phyloP scores from a whole-genome alignment of 768 basidiomycete species.

The Collybiopsis confluens region DNA sequence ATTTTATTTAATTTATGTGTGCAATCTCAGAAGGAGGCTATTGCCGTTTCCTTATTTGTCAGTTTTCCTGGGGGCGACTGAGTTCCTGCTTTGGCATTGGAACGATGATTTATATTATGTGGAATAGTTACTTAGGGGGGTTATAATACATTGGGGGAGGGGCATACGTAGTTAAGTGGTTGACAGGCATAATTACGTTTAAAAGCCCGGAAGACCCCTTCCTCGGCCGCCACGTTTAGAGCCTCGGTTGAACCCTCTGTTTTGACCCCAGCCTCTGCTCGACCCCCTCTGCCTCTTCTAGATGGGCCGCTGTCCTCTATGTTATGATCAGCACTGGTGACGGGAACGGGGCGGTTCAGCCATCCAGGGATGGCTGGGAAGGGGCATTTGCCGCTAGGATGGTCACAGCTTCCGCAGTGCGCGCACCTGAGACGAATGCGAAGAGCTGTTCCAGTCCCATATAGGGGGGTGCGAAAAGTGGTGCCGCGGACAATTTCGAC shows the following conservation, averaged over 20 bases:
- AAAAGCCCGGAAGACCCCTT: not conserved
- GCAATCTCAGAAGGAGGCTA: no score
- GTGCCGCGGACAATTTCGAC: not conserved
- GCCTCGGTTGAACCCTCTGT: not conserved
- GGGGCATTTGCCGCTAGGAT: not conserved
- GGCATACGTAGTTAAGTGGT: no score
- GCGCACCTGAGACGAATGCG: not conserved
- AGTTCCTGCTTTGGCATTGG: no score
- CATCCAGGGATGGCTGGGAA: not conserved
- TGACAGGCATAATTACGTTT: no score
- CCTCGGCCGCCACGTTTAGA: not conserved
- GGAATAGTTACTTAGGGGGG: no score
- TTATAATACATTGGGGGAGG: no score
- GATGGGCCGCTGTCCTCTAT: not conserved
- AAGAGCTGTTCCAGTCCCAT: not conserved
- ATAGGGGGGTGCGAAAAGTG: not conserved
- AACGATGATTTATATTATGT: no score
- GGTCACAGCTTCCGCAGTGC: not conserved
- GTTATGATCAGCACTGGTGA: not conserved
- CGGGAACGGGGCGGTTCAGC: not conserved
- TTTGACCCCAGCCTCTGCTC: not conserved
- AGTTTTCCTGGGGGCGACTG: no score
- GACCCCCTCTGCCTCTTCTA: not conserved
- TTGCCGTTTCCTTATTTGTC: no score
- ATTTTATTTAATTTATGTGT: no score